Conservation (phyloP, 805 yeast species). For the Saturnispora gosingensis region DNA sequence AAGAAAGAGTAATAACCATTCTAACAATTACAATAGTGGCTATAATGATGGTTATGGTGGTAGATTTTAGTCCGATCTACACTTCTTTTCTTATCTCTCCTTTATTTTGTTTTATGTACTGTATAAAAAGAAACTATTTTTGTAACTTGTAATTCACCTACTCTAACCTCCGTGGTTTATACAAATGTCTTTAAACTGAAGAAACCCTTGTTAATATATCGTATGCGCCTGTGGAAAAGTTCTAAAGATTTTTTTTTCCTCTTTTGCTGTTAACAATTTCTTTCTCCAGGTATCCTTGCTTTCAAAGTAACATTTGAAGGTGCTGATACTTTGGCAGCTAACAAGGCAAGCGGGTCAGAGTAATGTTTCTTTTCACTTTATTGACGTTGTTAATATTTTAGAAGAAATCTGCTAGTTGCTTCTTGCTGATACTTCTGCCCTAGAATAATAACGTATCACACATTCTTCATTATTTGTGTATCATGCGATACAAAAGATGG, state of each 20-base stretch:
- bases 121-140: background rate
- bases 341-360: constrained; percentile 5
- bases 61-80: background rate
- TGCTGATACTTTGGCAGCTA: constrained; percentile 4
- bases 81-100: background rate
- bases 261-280: background rate
- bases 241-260: background rate
- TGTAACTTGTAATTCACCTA: background rate
- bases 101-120: background rate
- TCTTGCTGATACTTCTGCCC: constrained; percentile 48
- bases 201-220: background rate
- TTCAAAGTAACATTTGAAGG: background rate
- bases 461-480: constrained; percentile 66
- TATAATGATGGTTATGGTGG: constrained; percentile 8
- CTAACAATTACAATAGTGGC: constrained; percentile 9
- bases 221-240: background rate
- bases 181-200: background rate
- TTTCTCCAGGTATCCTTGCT: background rate
- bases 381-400: background rate
- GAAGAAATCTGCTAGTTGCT: constrained; percentile 1
- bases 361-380: background rate
- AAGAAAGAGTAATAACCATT: constrained; percentile 13
- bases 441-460: constrained; percentile 58
- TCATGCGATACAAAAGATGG: constrained; percentile 42
- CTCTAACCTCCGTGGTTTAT: background rate